phyloP scores from a whole-genome alignment of 1,284 basidiomycete species.

The Irpex rosettiformis region DNA sequence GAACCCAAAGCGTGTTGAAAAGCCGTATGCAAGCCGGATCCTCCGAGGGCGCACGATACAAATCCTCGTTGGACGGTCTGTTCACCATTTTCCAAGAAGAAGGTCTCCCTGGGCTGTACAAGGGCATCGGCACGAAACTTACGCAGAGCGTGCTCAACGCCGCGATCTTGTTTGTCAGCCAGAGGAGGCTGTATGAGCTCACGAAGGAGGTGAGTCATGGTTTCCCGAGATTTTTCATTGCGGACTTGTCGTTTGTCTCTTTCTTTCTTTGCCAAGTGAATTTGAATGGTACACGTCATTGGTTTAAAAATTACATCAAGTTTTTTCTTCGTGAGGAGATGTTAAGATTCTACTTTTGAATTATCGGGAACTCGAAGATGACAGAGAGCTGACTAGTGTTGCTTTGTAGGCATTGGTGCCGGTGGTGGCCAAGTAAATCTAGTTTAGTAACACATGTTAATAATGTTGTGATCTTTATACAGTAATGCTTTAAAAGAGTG shows the following conservation, averaged over 20 bases:
- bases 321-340: too few relatives aligned
- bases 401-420: not conserved
- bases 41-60: conserved; percentile 58
- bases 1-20: conserved; percentile 74
- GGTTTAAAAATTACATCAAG: too few relatives aligned
- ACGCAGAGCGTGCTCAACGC: conserved; percentile 88
- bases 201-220: conserved; percentile 47
- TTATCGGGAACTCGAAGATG: not conserved
- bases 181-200: conserved; percentile 72
- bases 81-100: conserved; percentile 72
- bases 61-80: conserved; percentile 69
- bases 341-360: not conserved
- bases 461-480: not conserved
- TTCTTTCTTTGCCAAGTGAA: too few relatives aligned
- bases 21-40: conserved; percentile 79
- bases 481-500: too few relatives aligned
- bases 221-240: not conserved
- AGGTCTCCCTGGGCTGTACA: conserved; percentile 80
- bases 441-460: not conserved
- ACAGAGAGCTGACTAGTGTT: not conserved
- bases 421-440: not conserved
- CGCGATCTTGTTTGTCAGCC: conserved; percentile 84
- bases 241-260: too few relatives aligned
- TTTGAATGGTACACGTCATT: too few relatives aligned
- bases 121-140: conserved; percentile 82